phyloP scores from a whole-genome alignment of 768 basidiomycete species.

The Boletus patriciae region DNA sequence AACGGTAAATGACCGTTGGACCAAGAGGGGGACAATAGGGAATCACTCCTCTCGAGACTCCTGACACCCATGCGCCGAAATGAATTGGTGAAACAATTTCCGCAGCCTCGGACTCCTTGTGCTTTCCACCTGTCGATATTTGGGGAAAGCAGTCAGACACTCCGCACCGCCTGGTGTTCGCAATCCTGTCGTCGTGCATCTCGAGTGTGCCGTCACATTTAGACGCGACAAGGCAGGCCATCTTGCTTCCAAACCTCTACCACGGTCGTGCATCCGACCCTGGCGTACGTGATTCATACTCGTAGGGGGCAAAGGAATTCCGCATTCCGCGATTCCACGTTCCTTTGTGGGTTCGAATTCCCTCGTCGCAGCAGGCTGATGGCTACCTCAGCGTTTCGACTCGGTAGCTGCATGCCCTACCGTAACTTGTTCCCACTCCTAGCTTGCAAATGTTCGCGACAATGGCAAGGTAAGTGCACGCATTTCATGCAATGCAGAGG shows the following conservation, averaged over 20 bases:
- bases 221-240: background rate
- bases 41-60: background rate
- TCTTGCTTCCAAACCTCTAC: background rate
- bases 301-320: background rate
- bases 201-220: background rate
- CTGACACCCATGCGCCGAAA: constrained; percentile 8
- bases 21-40: background rate
- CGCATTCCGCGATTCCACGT: background rate
- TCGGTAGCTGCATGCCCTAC: constrained; percentile 13
- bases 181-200: background rate
- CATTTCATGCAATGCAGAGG: constrained; percentile 14
- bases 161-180: background rate
- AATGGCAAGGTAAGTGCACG: constrained; percentile 9
- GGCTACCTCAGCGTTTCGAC: constrained; percentile 11
- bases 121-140: background rate
- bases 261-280: background rate
- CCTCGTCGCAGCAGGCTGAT: background rate
- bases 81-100: constrained; percentile 11
- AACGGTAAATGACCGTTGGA: background rate
- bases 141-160: background rate
- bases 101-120: background rate
- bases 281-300: constrained; percentile 15
- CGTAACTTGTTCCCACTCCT: constrained; percentile 19
- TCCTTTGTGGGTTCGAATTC: background rate
- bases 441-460: background rate